Conservation (phyloP, 345 rosid species). For the Citrus mangshanensis region DNA sequence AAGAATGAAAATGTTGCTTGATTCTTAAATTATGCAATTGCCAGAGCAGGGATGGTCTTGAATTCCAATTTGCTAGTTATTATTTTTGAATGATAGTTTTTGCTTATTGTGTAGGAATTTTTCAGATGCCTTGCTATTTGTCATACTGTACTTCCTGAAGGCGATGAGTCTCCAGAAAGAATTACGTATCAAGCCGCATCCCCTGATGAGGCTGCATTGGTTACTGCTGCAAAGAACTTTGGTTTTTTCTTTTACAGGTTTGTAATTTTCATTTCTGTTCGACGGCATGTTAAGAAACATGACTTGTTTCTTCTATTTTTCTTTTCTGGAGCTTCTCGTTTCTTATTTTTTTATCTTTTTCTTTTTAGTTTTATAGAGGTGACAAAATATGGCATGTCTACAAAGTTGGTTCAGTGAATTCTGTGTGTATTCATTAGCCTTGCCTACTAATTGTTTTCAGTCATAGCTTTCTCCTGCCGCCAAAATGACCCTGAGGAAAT, state of each 20-base stretch:
- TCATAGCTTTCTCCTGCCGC: neutral
- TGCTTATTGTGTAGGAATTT: conserved; percentile 63
- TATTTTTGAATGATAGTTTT: conserved; percentile 10
- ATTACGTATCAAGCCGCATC: conserved; percentile 98
- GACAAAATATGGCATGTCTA: neutral
- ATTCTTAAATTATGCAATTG: neutral
- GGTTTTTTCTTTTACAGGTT: conserved; percentile 98
- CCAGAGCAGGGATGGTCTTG: neutral
- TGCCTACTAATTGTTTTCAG: neutral
- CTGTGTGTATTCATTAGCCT: neutral
- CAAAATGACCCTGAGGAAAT: neutral
- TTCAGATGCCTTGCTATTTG: conserved; percentile 99
- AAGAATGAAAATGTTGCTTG: neutral
- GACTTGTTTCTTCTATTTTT: neutral
- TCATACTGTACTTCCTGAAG: conserved; percentile 99
- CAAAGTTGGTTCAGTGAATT: neutral
- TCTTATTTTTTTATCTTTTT: neutral
- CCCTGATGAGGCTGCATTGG: conserved; percentile 98
- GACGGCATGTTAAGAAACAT: neutral
- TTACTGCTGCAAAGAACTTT: conserved; percentile 93
- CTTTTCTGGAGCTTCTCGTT: neutral
- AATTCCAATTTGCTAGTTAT: neutral
- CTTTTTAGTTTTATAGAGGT: neutral
- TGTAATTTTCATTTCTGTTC: neutral
- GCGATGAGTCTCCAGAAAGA: conserved; percentile 92